Percentiles rank a stretch among this genome's conserved stretches.
phyloP scores from a whole-genome alignment of 192 early-diverging fungal genomes.

The Coemansia sp. region DNA sequence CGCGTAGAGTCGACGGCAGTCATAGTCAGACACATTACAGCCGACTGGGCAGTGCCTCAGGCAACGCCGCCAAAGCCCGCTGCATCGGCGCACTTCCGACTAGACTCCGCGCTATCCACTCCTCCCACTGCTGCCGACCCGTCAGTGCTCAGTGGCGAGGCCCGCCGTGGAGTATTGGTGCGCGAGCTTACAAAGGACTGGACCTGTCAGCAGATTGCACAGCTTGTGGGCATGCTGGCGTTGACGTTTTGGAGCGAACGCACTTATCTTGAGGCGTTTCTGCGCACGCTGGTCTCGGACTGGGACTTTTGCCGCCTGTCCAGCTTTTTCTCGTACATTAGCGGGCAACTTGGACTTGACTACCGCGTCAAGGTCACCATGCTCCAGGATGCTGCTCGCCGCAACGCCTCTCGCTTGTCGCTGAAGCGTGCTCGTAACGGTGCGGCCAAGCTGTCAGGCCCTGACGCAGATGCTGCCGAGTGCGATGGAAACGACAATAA shows the following conservation, averaged over 20 bases:
- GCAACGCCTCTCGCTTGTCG: conserved; percentile 45
- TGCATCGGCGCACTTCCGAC: neutral
- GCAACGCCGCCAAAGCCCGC: conserved; percentile 24
- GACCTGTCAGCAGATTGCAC: conserved; percentile 53
- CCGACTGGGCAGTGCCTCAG: conserved; percentile 60
- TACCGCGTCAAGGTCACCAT: conserved; percentile 49
- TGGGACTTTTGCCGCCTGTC: conserved; percentile 65
- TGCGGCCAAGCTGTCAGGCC: neutral
- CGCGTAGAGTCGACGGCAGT: conserved; percentile 66
- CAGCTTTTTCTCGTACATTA: conserved; percentile 62
- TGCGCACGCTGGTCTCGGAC: conserved; percentile 57
- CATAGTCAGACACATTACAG: conserved; percentile 66
- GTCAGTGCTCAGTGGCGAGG: conserved; percentile 38
- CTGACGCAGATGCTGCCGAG: conserved; percentile 9
- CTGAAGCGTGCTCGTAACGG: conserved; percentile 45
- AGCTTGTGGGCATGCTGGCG: conserved; percentile 47
- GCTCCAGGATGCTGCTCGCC: conserved; percentile 52
- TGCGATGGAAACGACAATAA: conserved; percentile 27
- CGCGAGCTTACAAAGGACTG: conserved; percentile 56
- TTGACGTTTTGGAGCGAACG: conserved; percentile 44
- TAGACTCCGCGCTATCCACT: neutral
- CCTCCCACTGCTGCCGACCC: conserved; percentile 15
- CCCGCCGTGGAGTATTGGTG: conserved; percentile 49
- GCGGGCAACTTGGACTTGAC: conserved; percentile 49
- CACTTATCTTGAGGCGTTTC: conserved; percentile 46